Evolutionary conservation across 1,139 yeast species (phyloP), one percentile per base, ranked within the genome.

Genomic region (Candida sanyaensis): DNA sequence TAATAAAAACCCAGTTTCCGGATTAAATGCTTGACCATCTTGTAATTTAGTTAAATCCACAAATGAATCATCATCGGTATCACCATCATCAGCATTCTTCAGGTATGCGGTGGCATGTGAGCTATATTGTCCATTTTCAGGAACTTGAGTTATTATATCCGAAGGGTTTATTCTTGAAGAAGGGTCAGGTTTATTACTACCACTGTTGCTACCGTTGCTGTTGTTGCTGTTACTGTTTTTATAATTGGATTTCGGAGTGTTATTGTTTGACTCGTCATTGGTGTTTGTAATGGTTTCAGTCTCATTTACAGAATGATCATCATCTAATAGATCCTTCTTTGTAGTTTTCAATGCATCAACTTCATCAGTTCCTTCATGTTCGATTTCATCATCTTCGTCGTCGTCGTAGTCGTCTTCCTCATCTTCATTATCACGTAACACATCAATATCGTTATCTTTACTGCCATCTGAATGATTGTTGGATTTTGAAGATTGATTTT

Each of bases 1-100:
- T 54, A 93, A 73, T 39, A 93, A 78, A 71, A 80, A 81, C 4
- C 88, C 90, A 5, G 87, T 71, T 50, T 69, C 75, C 61, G 60
- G 80, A 64, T 56, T 85, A 75, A 63, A 79, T 69, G 63, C 78
- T 63, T 87, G 95, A 39, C 86, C 92, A 29, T 84, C 85, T 65
- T 86, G 91, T 46, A 87, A 69, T 57, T 75, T 77, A 8, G 55
- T 56, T 31, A 86, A 65, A 62, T 85, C 90, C 33, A 83, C 54
- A 41, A 64, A 64, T 17, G 66, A 65, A 29, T 68, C 75, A 23
- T 63, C 68, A 31, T 62, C 63, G 40, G 59, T 60, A 11, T 55
- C 59, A 11, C 54, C 58, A 23, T 51, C 62, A 30, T 56, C 59
- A 27, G 54, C 57, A 33, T 61, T 65, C 17, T 56, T 61, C 33